phyloP scores from a whole-genome alignment of 306 rosid genomes.

The Amphicarpaea edgeworthii region DNA sequence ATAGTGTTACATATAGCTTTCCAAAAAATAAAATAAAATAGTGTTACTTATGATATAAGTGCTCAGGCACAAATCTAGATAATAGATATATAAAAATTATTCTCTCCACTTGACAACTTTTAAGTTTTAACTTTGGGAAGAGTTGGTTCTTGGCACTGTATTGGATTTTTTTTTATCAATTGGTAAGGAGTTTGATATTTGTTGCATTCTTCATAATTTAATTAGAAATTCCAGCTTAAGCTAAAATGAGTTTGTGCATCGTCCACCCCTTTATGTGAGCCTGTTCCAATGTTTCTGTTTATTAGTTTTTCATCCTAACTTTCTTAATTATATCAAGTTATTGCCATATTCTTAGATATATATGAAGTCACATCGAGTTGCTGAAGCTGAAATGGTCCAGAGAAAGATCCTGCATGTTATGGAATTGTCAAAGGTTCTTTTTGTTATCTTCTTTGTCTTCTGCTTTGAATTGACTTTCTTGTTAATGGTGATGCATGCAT shows the following conservation, averaged over 20 bases:
- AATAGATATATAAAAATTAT: not conserved
- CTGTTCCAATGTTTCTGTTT: constrained; percentile 37
- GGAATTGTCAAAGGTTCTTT: constrained; percentile 83
- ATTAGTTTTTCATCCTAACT: constrained; percentile 21
- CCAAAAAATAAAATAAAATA: no score
- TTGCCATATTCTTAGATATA: constrained; percentile 62
- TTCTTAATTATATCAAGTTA: constrained; percentile 34
- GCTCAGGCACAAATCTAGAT: constrained; percentile 21
- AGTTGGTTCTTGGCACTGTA: constrained; percentile 26
- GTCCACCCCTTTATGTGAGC: constrained; percentile 4
- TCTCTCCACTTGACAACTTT: constrained; percentile 9
- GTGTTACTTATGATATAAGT: constrained; percentile 11
- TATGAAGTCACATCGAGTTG: constrained; percentile 64
- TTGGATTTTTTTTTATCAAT: constrained; percentile 1
- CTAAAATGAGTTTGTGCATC: constrained; percentile 7
- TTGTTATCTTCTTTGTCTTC: constrained; percentile 37
- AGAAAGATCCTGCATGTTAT: constrained; percentile 78
- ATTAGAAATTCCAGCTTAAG: constrained; percentile 14
- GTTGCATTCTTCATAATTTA: not conserved
- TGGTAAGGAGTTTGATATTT: constrained; percentile 13
- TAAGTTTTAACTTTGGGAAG: constrained; percentile 4
- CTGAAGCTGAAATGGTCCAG: constrained; percentile 79
- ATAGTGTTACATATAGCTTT: not conserved
- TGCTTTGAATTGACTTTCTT: constrained; percentile 12
- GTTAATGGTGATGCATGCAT: constrained; percentile 6